Evolutionary conservation across 805 yeast species (phyloP).

Genomic region (Middelhovenomyces tepae): DNA sequence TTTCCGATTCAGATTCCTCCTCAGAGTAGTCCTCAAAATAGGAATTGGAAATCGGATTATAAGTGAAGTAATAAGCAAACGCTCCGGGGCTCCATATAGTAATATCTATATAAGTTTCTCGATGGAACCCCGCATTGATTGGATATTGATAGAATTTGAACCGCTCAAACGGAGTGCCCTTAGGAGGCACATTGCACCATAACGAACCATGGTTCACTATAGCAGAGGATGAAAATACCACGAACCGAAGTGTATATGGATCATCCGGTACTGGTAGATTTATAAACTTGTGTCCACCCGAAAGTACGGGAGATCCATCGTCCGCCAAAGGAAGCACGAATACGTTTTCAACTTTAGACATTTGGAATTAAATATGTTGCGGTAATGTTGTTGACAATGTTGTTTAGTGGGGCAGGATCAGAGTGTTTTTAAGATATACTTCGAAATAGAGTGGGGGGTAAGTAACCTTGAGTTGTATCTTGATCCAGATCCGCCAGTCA

Average conservation of each 20-base stretch:
- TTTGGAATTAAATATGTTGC: no score
- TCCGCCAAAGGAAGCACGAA: conserved; percentile 19
- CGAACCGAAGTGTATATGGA: conserved; percentile 42
- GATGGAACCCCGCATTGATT: conserved; percentile 46
- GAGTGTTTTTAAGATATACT: no score
- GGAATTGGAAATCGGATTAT: conserved; percentile 27
- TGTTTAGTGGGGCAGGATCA: no score
- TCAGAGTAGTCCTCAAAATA: conserved; percentile 14
- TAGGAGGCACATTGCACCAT: conserved; percentile 63
- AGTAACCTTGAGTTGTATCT: no score
- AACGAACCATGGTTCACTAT: conserved; percentile 63
- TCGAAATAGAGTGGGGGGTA: no score
- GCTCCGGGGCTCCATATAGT: conserved; percentile 68
- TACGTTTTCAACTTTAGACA: no score
- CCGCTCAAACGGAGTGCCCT: conserved; percentile 43
- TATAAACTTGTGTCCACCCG: conserved; percentile 30
- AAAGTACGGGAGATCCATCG: conserved; percentile 23
- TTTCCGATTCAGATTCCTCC: no score
- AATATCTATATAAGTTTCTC: conserved; percentile 53
- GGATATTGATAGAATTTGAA: conserved; percentile 43
- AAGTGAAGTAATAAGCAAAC: conserved; percentile 63
- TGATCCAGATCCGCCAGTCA: no score
- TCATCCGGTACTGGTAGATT: conserved; percentile 32
- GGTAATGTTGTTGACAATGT: no score
- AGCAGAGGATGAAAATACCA: conserved; percentile 66